Percentiles rank a stretch among this genome's conserved stretches.
phyloP scores from a whole-genome alignment of 1,284 basidiomycete species.

The Thecaphora frezii region DNA sequence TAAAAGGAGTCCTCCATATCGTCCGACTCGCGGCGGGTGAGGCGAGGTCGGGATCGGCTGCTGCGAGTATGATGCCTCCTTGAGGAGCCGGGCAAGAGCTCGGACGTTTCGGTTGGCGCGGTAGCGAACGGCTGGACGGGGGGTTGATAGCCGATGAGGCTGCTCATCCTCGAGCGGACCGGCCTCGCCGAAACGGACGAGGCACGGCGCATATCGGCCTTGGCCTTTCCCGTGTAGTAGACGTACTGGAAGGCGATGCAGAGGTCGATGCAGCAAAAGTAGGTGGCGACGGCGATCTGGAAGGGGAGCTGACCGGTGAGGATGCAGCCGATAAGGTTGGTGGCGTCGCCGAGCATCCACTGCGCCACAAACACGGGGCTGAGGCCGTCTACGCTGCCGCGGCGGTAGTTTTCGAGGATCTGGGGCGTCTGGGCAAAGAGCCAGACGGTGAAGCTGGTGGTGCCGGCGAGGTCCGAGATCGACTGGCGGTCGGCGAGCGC shows the following conservation, averaged over 20 bases:
- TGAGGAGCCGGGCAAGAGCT: conserved; percentile 12
- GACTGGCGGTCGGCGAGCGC: conserved; percentile 11
- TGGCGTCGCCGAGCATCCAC: conserved; percentile 56
- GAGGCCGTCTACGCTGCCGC: conserved; percentile 49
- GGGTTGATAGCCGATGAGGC: conserved; percentile 6
- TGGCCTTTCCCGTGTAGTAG: conserved; percentile 32
- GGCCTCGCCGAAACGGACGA: not conserved
- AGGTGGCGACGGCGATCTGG: conserved; percentile 50
- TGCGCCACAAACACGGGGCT: conserved; percentile 53
- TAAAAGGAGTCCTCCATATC: conserved; percentile 4
- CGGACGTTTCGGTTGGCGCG: conserved; percentile 17
- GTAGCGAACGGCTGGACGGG: conserved; percentile 12
- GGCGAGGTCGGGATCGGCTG: conserved; percentile 6
- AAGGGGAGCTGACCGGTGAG: conserved; percentile 54
- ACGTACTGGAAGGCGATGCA: conserved; percentile 42
- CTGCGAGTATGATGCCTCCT: conserved; percentile 4
- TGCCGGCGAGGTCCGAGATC: conserved; percentile 42
- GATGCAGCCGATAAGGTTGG: conserved; percentile 53
- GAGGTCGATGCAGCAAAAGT: conserved; percentile 51
- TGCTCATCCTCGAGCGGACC: not conserved
- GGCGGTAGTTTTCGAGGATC: conserved; percentile 50
- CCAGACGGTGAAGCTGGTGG: conserved; percentile 49
- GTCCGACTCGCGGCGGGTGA: conserved; percentile 9
- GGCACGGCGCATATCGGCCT: not conserved
- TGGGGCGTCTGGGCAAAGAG: conserved; percentile 57